Conservation (phyloP, 2,329 filamentous ascomycete species). For the Leptodontidium sp. region DNA sequence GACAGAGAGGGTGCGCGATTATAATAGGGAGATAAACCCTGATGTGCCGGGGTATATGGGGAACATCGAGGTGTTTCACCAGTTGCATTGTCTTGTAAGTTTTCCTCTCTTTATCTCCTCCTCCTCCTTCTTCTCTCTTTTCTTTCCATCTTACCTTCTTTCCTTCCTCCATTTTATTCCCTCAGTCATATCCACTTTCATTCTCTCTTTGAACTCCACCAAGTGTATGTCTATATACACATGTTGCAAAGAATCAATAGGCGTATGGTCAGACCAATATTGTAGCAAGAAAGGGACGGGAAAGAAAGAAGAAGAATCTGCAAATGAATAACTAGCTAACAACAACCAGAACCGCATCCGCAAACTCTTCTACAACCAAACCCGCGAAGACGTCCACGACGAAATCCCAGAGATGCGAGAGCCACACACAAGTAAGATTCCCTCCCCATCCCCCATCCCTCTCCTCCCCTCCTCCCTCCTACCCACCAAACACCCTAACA, state of each 20-base stretch:
- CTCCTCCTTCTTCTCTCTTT: too few relatives aligned
- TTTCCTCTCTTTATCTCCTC: neutral
- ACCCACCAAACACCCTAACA: neutral
- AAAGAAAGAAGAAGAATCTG: too few relatives aligned
- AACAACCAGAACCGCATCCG: neutral
- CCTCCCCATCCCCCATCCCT: neutral
- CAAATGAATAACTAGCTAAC: too few relatives aligned
- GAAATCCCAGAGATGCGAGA: conserved; percentile 4
- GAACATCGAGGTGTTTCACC: conserved; percentile 4
- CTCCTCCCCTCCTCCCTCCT: neutral
- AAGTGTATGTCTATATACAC: too few relatives aligned
- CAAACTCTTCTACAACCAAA: neutral
- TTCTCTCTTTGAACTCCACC: too few relatives aligned
- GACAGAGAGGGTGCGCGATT: neutral
- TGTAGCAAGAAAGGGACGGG: too few relatives aligned
- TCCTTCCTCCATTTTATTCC: too few relatives aligned
- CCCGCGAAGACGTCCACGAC: neutral
- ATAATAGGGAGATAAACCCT: neutral
- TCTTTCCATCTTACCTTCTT: too few relatives aligned
- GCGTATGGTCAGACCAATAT: too few relatives aligned
- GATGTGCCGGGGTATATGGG: conserved; percentile 4
- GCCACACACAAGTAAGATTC: neutral
- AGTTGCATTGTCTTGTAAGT: conserved; percentile 2
- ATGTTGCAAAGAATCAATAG: too few relatives aligned
- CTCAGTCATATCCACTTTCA: too few relatives aligned